Base-by-base conservation (phyloP, 306 rosid species). In the Corylus americana region DNA sequence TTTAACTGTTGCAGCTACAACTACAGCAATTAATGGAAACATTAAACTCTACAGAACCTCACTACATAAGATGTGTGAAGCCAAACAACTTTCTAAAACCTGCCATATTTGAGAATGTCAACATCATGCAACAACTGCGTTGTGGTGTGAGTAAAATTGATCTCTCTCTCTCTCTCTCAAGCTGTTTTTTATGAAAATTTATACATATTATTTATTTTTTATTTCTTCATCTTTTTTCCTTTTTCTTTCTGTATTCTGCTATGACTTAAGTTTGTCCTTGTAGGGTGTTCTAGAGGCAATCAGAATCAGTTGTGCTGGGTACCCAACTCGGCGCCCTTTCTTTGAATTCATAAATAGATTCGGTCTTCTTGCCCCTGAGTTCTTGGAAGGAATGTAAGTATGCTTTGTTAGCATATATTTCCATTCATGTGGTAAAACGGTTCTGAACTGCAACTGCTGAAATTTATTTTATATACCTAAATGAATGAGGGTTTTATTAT, bases 241-340 rank as follows among this genome's bases (percentile, higher is more conserved):
- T 8, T 18, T 8, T 18, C 45, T 35, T 35, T 35, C n/a, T 64
- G 70, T 31, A 37, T 35, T 35, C 48, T 70, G 80, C 39, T 62
- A 69, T 55, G 31, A 42, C 74, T 82, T 79, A 82, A 76, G 48
- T 45, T 84, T 83, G 39, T 64, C 53, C 70, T 31, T 80, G 74
- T 88, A 96, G 99, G 99, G 99, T 91, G 99, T 96, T 87, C 84
- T 96, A 74, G 99, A 96, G 87, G 99, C 99, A 72, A 96, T 96
- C 87, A 91, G 99, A 89, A 96, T 96, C 75, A 96, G 99, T 82
- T 91, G 97, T 81, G 99, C 99, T 71, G 99, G 99, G 84, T 96
- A 93, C 83, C 99, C 99, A 85, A 96, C 99, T 50, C 92, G 99
- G 39, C 93, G 90, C 50, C 87, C 97, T 39, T 96, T 96, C 82